These are phyloP conservation scores for Fusarium pseudocircinatum DNA, from an alignment of 2,329 filamentous ascomycete species.

Conservation along the genomic window DNA sequence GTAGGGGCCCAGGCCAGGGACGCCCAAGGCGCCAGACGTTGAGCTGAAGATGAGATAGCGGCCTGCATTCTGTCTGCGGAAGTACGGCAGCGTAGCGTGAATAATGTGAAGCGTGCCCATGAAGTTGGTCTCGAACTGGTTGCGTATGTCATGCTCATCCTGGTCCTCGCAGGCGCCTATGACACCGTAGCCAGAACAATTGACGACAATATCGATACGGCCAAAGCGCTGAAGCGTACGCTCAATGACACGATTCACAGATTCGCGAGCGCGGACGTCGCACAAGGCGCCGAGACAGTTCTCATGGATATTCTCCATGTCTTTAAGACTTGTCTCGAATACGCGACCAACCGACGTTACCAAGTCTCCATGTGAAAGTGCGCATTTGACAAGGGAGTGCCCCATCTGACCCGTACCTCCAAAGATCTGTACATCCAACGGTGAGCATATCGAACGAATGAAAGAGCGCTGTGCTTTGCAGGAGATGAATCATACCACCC, in stretches of 20 bases:
- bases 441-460: slow-evolving; percentile 4
- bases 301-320: slow-evolving; percentile 76
- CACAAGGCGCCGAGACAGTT: slow-evolving; percentile 85
- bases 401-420: slow-evolving; percentile 98
- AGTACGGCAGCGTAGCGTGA: slow-evolving; percentile 86
- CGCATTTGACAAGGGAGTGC: slow-evolving; percentile 84
- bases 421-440: slow-evolving; percentile 71
- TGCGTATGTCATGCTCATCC: slow-evolving; percentile 91
- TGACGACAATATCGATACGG: slow-evolving; percentile 87
- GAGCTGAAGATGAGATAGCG: slow-evolving; percentile 96
- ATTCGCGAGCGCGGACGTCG: slow-evolving; percentile 85
- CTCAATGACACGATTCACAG: slow-evolving; percentile 77
- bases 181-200: slow-evolving; percentile 94
- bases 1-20: slow-evolving; percentile 91
- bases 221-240: slow-evolving; percentile 79
- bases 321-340: slow-evolving; percentile 76
- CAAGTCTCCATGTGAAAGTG: slow-evolving; percentile 81
- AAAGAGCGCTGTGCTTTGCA: background rate
- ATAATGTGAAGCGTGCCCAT: slow-evolving; percentile 95
- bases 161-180: slow-evolving; percentile 97
- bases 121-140: slow-evolving; percentile 98
- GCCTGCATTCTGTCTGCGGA: slow-evolving; percentile 78
- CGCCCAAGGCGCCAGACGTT: slow-evolving; percentile 89
- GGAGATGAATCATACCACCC: slow-evolving; percentile 70
- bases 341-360: slow-evolving; percentile 88